These are phyloP conservation scores for Colletotrichum karsti DNA, from an alignment of 2,329 filamentous ascomycete genomes.

Conservation along the genomic window DNA sequence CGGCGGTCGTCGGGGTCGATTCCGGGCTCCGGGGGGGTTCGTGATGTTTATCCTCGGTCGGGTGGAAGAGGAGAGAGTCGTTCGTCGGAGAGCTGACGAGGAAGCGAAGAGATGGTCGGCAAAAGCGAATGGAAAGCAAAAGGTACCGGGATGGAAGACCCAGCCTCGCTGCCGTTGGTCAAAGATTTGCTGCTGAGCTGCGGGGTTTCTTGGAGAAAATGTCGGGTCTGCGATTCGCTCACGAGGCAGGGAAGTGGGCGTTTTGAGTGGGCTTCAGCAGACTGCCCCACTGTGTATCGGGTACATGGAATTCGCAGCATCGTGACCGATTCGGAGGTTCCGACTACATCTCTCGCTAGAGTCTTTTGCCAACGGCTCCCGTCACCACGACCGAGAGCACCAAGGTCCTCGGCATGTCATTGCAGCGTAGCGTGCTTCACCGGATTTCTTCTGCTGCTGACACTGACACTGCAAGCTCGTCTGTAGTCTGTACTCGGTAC, in stretches of 20 bases:
- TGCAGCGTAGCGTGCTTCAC: neutral
- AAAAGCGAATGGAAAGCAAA: neutral
- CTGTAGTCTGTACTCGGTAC: neutral
- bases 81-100: conserved; percentile 13
- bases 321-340: neutral
- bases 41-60: conserved; percentile 30
- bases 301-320: neutral
- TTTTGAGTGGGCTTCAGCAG: neutral
- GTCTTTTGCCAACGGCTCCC: neutral
- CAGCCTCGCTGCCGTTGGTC: conserved; percentile 27
- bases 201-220: conserved; percentile 30
- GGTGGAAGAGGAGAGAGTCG: conserved; percentile 24
- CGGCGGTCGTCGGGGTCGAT: neutral
- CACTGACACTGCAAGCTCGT: neutral
- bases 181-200: conserved; percentile 29
- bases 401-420: conserved; percentile 7
- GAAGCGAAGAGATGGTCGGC: neutral
- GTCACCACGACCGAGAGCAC: neutral
- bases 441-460: neutral
- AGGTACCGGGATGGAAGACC: neutral
- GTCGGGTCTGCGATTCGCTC: conserved; percentile 7
- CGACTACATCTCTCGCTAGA: neutral
- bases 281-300: neutral
- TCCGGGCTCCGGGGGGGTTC: neutral
- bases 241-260: neutral